Evolutionary conservation across 2,329 filamentous ascomycete species (phyloP).

Genomic region (Colletotrichum higginsianum): DNA sequence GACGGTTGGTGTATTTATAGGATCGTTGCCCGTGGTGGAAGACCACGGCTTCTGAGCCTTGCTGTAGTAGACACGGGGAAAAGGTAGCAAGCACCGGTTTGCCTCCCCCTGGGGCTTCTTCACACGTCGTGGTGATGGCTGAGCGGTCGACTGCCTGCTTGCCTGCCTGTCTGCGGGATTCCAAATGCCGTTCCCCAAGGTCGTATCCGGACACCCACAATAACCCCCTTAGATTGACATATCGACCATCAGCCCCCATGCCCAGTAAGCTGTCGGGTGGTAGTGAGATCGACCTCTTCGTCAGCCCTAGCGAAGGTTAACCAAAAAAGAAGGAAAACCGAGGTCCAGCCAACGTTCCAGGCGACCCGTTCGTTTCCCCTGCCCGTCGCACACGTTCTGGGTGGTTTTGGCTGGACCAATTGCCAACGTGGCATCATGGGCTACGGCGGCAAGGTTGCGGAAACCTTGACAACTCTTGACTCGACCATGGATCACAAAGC

Average conservation of each 20-base stretch:
- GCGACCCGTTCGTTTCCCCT: background rate
- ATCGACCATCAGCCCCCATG: background rate
- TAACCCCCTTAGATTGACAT: background rate
- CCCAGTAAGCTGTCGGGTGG: background rate
- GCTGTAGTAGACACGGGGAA: no score
- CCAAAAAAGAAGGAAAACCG: background rate
- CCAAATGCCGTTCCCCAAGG: background rate
- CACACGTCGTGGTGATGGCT: no score
- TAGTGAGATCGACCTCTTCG: background rate
- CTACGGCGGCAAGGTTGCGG: background rate
- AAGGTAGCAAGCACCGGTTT: no score
- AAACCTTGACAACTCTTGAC: background rate
- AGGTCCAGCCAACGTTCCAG: background rate
- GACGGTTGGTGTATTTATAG: no score
- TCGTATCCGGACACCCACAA: background rate
- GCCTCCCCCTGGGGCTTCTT: no score
- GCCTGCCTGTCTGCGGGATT: background rate
- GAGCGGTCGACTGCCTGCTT: no score
- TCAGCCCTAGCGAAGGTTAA: background rate
- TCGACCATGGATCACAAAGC: background rate
- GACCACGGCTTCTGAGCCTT: no score
- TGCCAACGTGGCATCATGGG: background rate
- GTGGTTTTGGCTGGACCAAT: background rate
- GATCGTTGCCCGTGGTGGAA: no score
- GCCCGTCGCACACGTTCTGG: background rate